Base-by-base conservation (phyloP, 2,329 filamentous ascomycete species). In the Diaporthe citriasiana region DNA sequence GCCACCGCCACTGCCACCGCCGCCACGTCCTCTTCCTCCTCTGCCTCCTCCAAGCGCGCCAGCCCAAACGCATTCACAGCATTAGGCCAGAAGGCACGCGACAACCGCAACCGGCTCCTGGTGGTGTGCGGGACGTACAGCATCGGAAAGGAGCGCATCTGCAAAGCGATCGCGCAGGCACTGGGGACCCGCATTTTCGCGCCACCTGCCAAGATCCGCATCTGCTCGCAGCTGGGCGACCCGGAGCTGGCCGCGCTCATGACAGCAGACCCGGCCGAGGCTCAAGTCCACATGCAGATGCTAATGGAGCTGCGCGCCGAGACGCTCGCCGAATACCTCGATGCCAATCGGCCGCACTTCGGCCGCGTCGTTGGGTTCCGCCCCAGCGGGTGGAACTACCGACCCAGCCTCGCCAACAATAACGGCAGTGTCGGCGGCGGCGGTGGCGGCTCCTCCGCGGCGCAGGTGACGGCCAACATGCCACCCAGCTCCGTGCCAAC, bases 221-320 rank as follows among this genome's bases (percentile, higher is more conserved):
- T 98, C 35, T 95, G 95, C 83, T 88, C 90, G 30, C 95, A 95
- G 77, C 89, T 99, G 0, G 95, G 95, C 80, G 96, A 98, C 80
- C 88, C 93, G 0, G 95, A 98, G 80, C 89, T 99, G 6, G 87
- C 92, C 35, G 88, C 89, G 0, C 89, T 95, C 5, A 89, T 99
- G 79, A 99, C 97, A 0, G 88, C 88, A 10, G 87, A 98, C 80
- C 95, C 97, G 0, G 85, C 89, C 30, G 94, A 94, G 78, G 97
- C 97, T 0, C 96, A 98, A 82, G 95, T 99, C 0, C 97, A 99
- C 84, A 98, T 99, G 95, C 97, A 98, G 78, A 95, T 94, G 79
- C 88, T 99, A 13, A 97, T 97, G 88, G 96, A 98, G 82, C 95
- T 99, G 77, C 92, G 95, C 35, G 92, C 95, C 45, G 95, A 98